These are phyloP conservation scores for Suillus subalutaceus DNA, from an alignment of 768 basidiomycete genomes.

Conservation along the genomic window DNA sequence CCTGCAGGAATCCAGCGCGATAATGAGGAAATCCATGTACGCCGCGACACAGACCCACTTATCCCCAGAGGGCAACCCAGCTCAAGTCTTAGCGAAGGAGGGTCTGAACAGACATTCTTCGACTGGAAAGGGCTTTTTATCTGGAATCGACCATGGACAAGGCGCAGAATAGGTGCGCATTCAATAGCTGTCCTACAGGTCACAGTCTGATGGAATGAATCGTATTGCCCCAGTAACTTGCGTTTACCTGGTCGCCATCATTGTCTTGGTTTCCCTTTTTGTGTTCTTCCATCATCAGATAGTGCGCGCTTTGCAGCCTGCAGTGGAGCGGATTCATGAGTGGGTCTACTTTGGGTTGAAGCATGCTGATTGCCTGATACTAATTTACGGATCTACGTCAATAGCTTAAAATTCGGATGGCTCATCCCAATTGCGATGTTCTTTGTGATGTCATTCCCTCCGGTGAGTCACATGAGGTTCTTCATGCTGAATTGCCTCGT, in stretches of 20 bases:
- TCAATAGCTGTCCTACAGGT: neutral
- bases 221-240: conserved; percentile 39
- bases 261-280: conserved; percentile 53
- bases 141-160: neutral
- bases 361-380: neutral
- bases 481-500: conserved; percentile 5
- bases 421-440: conserved; percentile 72
- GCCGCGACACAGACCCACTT: neutral
- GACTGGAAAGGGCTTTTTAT: neutral
- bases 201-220: neutral
- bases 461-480: conserved; percentile 41
- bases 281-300: conserved; percentile 61
- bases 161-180: conserved; percentile 3
- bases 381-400: conserved; percentile 2
- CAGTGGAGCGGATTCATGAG: conserved; percentile 42
- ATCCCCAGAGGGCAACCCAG: neutral
- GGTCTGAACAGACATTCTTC: neutral
- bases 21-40: neutral
- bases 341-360: conserved; percentile 13
- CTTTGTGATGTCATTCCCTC: conserved; percentile 81
- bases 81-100: neutral
- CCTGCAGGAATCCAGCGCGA: neutral
- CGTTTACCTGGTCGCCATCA: conserved; percentile 45
- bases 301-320: conserved; percentile 42
- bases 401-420: conserved; percentile 59